Evolutionary conservation across 768 basidiomycete species (phyloP), one percentile per base, ranked within the genome.

Genomic region (Phanerochaete sordida): DNA sequence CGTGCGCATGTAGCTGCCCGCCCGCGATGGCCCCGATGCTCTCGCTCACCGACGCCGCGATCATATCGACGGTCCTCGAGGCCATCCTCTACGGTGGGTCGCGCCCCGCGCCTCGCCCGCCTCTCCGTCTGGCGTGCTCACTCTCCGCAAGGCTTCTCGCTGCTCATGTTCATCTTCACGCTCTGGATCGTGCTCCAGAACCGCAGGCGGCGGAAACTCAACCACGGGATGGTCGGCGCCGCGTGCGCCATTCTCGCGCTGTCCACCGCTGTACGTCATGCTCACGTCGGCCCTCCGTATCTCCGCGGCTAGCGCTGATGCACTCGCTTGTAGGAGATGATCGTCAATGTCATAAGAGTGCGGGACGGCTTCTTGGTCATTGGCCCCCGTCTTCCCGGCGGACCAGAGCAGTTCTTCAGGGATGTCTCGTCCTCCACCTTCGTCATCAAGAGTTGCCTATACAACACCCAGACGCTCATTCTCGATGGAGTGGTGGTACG

Each of bases 141-240:
- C 11, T 23, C 24, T 15, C 49, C 23, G 15, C 7, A 46, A 68
- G 67, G 67, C 33, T 68, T 63, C 33, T 66, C 65, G 6, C 62
- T 66, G 11, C 61, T 68, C 39, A 68, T 68, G 67, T 68, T 65
- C 61, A 62, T 58, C 30, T 50, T 68, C 39, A 63, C 67, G n/a
- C 56, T 63, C 47, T 66, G 64, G 62, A 66, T 68, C 43, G 58
- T 68, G 58, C 58, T 65, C 16, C 65, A 62, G 30, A 62, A 64
- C 44, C 57, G 62, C 23, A 56, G 54, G 16, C 52, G 56, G 16
- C 58, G 66, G 16, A 49, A 49, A 15, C 61, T 62, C 43, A 68
- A 65, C 47, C 60, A 61, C 24, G 59, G 50, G 11, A 50, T 68
- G 49, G 60, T 68, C 12, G 54, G 31, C 15, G 62, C 64, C 13